Conservation (phyloP, 2,329 filamentous ascomycete species). For the Dothistroma septosporum region DNA sequence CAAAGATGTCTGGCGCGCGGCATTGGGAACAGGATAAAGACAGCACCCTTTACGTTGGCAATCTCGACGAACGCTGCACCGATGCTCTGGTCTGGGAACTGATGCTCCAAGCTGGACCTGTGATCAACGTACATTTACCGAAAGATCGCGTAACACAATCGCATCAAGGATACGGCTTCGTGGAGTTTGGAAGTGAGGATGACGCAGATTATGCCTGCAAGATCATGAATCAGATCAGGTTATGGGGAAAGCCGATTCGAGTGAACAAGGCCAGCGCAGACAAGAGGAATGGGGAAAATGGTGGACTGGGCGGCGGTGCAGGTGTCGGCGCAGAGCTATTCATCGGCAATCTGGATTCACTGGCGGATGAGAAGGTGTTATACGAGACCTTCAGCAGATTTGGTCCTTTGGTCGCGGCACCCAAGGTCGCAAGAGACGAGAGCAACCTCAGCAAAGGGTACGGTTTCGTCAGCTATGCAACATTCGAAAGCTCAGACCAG, state of each 20-base stretch:
- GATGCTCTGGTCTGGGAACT: slow-evolving; percentile 93
- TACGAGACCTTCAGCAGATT: slow-evolving; percentile 95
- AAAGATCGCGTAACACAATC: slow-evolving; percentile 96
- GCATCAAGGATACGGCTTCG: slow-evolving; percentile 97
- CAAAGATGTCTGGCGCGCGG: slow-evolving; percentile 64
- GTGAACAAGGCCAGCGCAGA: slow-evolving; percentile 94
- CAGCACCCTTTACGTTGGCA: slow-evolving; percentile 95
- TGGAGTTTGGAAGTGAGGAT: slow-evolving; percentile 92
- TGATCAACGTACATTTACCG: slow-evolving; percentile 96
- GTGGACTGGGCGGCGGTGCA: slow-evolving; percentile 90
- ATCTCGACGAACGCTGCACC: slow-evolving; percentile 92
- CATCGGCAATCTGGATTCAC: slow-evolving; percentile 87
- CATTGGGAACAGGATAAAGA: slow-evolving; percentile 95
- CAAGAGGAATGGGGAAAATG: slow-evolving; percentile 85
- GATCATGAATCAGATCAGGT: slow-evolving; percentile 91
- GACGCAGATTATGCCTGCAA: slow-evolving; percentile 96
- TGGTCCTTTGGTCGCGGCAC: slow-evolving; percentile 74
- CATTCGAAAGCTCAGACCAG: slow-evolving; percentile 89
- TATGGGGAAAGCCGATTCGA: slow-evolving; percentile 90
- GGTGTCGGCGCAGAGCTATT: slow-evolving; percentile 90
- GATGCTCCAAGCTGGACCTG: slow-evolving; percentile 95
- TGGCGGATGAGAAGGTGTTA: slow-evolving; percentile 92
- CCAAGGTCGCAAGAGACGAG: slow-evolving; percentile 90
- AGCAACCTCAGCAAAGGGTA: slow-evolving; percentile 88
- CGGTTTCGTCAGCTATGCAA: slow-evolving; percentile 87